Evolutionary conservation across 352 stramenopile species (phyloP).

Genomic region (Phytophthora vignae): DNA sequence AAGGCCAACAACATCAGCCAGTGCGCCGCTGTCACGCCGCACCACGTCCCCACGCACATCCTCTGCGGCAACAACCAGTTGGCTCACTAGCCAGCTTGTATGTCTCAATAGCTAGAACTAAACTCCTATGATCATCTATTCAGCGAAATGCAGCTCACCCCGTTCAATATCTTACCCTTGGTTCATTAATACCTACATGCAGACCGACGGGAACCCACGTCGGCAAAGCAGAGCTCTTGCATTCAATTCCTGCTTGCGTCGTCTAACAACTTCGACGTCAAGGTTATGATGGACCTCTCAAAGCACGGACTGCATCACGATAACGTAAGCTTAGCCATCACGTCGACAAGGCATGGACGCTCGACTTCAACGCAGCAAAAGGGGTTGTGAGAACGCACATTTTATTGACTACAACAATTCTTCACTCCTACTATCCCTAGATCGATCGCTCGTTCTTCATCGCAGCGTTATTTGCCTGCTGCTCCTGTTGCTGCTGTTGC

Average conservation of each 20-base stretch:
- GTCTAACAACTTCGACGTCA: not conserved
- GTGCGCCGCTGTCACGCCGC: conserved; percentile 29
- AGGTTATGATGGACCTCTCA: not conserved
- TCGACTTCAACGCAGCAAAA: conserved; percentile 3
- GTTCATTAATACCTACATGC: too few species aligned
- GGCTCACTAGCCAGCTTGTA: conserved; percentile 38
- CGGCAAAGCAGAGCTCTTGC: too few species aligned
- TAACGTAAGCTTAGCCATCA: conserved; percentile 6
- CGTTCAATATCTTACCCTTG: not conserved
- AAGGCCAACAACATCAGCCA: conserved; percentile 31
- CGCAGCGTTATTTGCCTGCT: conserved; percentile 27
- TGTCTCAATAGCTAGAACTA: conserved; percentile 33
- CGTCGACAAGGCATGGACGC: conserved; percentile 9
- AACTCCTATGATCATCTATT: conserved; percentile 12
- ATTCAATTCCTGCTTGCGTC: too few species aligned
- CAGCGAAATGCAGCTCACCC: conserved; percentile 11
- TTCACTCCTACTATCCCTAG: conserved; percentile 18
- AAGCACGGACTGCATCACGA: not conserved
- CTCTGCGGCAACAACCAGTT: conserved; percentile 41
- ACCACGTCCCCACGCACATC: conserved; percentile 26
- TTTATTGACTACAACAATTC: conserved; percentile 44
- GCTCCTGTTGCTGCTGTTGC: conserved; percentile 41
- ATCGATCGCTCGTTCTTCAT: conserved; percentile 44
- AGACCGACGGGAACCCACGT: too few species aligned
- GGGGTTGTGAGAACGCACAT: conserved; percentile 28